Conservation (phyloP, 306 rosid genomes). For the Citrullus mucosospermus region DNA sequence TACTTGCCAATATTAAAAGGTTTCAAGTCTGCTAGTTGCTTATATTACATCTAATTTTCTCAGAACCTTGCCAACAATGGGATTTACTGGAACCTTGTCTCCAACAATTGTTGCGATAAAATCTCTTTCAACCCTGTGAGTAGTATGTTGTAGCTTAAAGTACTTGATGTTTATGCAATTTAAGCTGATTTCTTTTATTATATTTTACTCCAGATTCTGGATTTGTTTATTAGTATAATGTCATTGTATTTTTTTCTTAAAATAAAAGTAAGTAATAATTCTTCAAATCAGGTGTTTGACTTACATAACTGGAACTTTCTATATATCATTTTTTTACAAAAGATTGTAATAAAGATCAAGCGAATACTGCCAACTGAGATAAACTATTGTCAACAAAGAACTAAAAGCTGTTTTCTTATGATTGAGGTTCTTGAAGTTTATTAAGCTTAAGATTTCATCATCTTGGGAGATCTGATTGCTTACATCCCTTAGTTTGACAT, state of each 20-base stretch:
- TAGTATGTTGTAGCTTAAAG: conserved; percentile 6
- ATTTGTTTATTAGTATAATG: neutral
- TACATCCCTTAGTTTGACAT: neutral
- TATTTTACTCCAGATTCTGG: neutral
- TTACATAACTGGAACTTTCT: neutral
- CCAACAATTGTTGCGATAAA: conserved; percentile 52
- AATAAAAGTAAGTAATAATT: neutral
- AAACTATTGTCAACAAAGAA: neutral
- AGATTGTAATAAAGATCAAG: neutral
- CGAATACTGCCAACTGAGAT: neutral
- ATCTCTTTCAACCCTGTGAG: conserved; percentile 65
- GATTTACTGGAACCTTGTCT: conserved; percentile 65
- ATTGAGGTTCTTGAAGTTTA: neutral
- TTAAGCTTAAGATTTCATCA: neutral
- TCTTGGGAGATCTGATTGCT: neutral
- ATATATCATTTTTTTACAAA: neutral
- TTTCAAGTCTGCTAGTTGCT: conserved; percentile 11
- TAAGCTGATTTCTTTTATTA: conserved; percentile 11
- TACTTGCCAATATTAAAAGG: conserved; percentile 2
- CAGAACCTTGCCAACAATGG: conserved; percentile 77
- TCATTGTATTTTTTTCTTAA: conserved; percentile 7
- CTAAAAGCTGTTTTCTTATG: neutral
- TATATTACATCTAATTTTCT: conserved; percentile 16
- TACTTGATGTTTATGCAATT: neutral
- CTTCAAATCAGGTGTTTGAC: neutral